Base-by-base conservation (phyloP, 805 yeast species). In the Saturnispora mendoncae region DNA sequence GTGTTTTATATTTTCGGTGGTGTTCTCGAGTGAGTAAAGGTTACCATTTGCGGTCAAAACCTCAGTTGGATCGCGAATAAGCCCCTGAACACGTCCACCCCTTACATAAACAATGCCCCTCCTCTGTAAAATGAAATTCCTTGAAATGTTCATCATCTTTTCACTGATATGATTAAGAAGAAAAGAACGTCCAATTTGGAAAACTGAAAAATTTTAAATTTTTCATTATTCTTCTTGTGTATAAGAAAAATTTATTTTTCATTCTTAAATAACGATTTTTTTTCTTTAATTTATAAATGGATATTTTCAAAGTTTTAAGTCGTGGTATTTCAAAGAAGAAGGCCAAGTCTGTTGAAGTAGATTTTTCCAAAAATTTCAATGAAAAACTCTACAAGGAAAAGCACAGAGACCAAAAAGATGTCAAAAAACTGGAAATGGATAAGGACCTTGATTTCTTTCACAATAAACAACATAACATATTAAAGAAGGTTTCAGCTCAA, bases 381-480 rank as follows among this genome's bases (percentile, higher is more conserved):
- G 49, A 43, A 12, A 55, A 55, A 27, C 45, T 45, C 15, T 30
- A 45, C 34, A 61, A 59, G 42, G 68, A 67, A 44, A 65, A 66
- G 43, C 64, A 64, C 41, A 50, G 59, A n/a, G 50, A 72, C 12
- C 61, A 66, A 25, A n/a, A 26, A 13, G 43, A 44, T 15, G 42
- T 47, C 3, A 40, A 14, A 14, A 35, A 40, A 21, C 64, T 58
- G 32, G 76, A 76, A 46, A 72, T 84, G 13, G 81, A 76, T 17
- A 74, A 69, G 50, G 95, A 87, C 49, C 68, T 81, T 15, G 95
- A 90, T 64, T 90, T 90, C 62, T 90, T 90, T 65, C 78, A 73
- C 49, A 72, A 78, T 33, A 76, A 62, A 45, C 74, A 68, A 46
- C 64, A 60, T 46, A 47, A 51, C 18, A 37, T 41, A 9, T 41